phyloP scores from a whole-genome alignment of 139 green algal genomes.

The Tetraselmis striata region DNA sequence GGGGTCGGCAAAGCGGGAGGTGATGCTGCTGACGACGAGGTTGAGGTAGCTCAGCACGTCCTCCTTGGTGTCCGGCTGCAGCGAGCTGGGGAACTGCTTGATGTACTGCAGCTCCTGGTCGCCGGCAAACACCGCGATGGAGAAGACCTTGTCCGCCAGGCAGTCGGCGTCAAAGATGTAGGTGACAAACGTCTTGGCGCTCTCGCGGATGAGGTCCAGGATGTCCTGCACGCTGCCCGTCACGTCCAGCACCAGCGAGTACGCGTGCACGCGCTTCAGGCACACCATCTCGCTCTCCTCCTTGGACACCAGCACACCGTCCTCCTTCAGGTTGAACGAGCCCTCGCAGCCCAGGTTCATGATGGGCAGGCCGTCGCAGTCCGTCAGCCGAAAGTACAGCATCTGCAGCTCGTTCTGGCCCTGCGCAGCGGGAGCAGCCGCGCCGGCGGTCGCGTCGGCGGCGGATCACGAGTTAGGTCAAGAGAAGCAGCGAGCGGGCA shows the following conservation, averaged over 20 bases:
- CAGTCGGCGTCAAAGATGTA: not conserved
- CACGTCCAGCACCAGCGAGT: slow-evolving; percentile 4
- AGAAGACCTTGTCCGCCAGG: not conserved
- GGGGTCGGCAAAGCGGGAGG: not conserved
- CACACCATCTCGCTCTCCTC: not conserved
- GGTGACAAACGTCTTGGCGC: slow-evolving; percentile 3
- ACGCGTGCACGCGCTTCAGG: slow-evolving; percentile 1
- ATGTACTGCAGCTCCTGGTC: slow-evolving; percentile 1
- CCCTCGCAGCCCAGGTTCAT: not conserved
- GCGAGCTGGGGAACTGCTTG: slow-evolving; percentile 1
- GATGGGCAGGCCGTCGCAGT: not conserved
- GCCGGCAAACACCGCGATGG: slow-evolving; percentile 5
- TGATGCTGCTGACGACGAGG: no score
- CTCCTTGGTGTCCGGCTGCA: slow-evolving; percentile 6
- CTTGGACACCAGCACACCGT: not conserved
- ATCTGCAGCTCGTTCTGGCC: no score
- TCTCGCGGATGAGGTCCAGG: slow-evolving; percentile 1
- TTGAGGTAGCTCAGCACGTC: no score
- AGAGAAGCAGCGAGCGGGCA: no score
- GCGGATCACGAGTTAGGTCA: no score
- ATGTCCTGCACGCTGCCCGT: slow-evolving; percentile 3
- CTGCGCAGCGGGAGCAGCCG: no score
- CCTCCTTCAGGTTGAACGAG: not conserved
- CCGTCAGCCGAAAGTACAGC: slow-evolving; percentile 2
- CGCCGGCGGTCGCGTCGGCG: no score